Evolutionary conservation across 2,329 filamentous ascomycete genomes (phyloP), one percentile per base, ranked within the genome.

Genomic region (Cladosporium sp.): DNA sequence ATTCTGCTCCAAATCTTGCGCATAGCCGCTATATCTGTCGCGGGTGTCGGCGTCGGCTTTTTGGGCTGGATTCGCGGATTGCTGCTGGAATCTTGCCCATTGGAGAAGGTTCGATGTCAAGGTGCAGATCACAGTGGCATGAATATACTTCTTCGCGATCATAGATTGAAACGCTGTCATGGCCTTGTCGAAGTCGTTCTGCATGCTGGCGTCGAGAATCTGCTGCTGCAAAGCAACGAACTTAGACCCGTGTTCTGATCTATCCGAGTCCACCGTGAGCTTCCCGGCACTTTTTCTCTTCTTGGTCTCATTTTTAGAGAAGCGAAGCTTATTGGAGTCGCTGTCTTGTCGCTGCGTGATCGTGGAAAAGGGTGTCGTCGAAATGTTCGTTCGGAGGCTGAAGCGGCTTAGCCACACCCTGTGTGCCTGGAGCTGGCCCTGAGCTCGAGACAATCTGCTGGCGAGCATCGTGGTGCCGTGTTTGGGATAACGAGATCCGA

Each of bases 1-100:
- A 54, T 76, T 70, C 7, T 62, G 41, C n/a, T 69, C 64, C 11
- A 77, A n/a, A 7, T 60, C 63, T 25, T 66, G 60, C 13, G 70
- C 58, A 46, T 73, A 69, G 2, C 30, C 51, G 7, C 56, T 43
- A 4, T 62, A 45, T 35, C 55, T 45, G 5, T 45, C 42, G 15
- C 42, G 25, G 18, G 9, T 45, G n/a, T 36, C 32, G 13, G 7
- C 15, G 11, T 48, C 43, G 22, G 22, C 22, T 9, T 27, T 27
- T 9, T 27, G 5, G 22, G 5, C 22, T n/a, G n/a, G n/a, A n/a
- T n/a, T n/a, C n/a, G n/a, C n/a, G n/a, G n/a, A n/a, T n/a, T n/a
- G n/a, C 11, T n/a, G 22, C 18, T 22, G 18, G 20, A 13, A 19
- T 29, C 16, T 39, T 22, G 43, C 16, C 43, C 43, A n/a, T n/a